Base-by-base conservation (phyloP, 1,139 yeast species). In the Saccharomyces pastorianus region DNA sequence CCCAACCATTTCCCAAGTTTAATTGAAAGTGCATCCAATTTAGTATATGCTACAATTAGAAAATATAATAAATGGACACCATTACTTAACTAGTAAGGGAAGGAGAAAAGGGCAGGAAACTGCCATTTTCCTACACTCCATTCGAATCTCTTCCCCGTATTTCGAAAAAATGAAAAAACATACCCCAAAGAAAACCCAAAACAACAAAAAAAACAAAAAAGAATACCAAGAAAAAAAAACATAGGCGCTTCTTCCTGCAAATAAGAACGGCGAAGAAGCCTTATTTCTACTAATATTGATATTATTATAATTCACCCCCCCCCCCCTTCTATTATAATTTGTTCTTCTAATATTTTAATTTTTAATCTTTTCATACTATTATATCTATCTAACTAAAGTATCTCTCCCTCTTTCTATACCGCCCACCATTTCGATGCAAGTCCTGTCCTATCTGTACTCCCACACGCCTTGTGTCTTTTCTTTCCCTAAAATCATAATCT, bases 1-100 rank as follows among this genome's bases (percentile, higher is more conserved):
- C 55, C 96, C 96, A 75, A 82, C 95, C 68, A 83, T 87, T 80
- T 81, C 95, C 56, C 91, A 86, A 78, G 95, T 86, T 70, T 84
- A 78, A 76, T 20, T 13, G 11, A 17, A 11, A 26, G 13, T 6
- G 14, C 41, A 28, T 17, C 25, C 26, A 13, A n/a, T 4, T 13
- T 47, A 38, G 32, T 31, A 28, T 41, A 48, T 31, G 17, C 27
- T 31, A n/a, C 29, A 25, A 32, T 26, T 26, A 29, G 20, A 38
- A 13, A 38, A 20, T 17, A 38, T 38, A 38, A 38, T 11, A 38
- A 38, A 38, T 38, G 44, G 44, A 38, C 44, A 17, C 44, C 44
- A 6, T 38, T 3, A 38, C 9, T 20, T 8, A 38, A 38, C 2
- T 17, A 20, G 3, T 8, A 4, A 34, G 8, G 20, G 13, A 11